Percentiles rank a stretch among this genome's conserved stretches.
phyloP scores from a whole-genome alignment of 75 land plant genomes.

The Chamaecyparis obtusa region DNA sequence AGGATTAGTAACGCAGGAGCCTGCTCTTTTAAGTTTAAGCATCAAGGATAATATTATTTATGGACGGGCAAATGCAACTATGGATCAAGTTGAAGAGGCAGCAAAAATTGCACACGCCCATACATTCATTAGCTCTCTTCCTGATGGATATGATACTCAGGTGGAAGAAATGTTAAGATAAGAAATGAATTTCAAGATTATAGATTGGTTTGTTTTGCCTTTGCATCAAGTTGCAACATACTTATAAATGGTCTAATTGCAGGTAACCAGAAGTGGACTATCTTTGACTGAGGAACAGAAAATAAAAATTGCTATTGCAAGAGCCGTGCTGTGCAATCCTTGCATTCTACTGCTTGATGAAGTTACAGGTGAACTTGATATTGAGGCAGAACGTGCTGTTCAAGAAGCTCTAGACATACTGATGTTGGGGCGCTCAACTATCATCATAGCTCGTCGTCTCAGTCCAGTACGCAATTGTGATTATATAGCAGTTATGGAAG shows the following conservation, averaged over 20 bases:
- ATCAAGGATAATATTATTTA: conserved; percentile 49
- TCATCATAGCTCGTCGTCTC: conserved; percentile 48
- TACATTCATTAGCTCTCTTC: conserved; percentile 52
- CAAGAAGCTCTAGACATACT: conserved; percentile 54
- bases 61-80: conserved; percentile 37
- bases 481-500: conserved; percentile 47
- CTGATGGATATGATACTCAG: conserved; percentile 42
- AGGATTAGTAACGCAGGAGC: conserved; percentile 51
- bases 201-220: neutral
- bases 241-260: conserved; percentile 14
- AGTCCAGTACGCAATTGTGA: conserved; percentile 43
- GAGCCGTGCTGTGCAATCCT: conserved; percentile 54
- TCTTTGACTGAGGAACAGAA: conserved; percentile 41
- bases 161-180: conserved; percentile 8
- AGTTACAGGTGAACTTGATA: conserved; percentile 44
- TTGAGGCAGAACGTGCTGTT: conserved; percentile 44
- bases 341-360: conserved; percentile 46
- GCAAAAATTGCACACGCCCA: conserved; percentile 61
- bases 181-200: neutral
- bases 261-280: conserved; percentile 30
- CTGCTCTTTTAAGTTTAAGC: conserved; percentile 41
- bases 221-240: neutral
- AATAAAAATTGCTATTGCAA: conserved; percentile 46
- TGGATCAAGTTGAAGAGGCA: conserved; percentile 56
- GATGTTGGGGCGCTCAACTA: conserved; percentile 42